Evolutionary conservation across 2,329 filamentous ascomycete species (phyloP), one percentile per base, ranked within the genome.

Genomic region (Pseudocercospora musae): DNA sequence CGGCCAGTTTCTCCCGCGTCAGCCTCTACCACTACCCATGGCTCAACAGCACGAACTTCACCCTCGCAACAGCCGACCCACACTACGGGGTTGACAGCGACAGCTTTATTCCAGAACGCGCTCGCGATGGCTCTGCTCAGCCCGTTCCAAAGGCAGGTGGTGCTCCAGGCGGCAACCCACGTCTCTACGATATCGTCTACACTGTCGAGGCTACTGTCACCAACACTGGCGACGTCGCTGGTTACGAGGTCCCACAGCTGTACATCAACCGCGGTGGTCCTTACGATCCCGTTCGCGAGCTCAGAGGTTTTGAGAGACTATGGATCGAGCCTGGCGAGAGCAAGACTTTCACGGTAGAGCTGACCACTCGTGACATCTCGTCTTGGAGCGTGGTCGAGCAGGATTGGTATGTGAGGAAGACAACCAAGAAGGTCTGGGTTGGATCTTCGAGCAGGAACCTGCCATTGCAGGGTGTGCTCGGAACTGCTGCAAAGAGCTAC

Each of bases 181-280:
- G 77, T 58, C 82, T 92, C 1, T 92, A 85, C 78, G 88, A 91
- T 60, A 78, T 86, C 0, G 69, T 91, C 53, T 91, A 88, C 79
- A 85, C 80, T 13, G 84, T 90, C 20, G 84, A 83, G 1, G 86
- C 85, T 0, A 85, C 83, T 15, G 82, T 94, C 65, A 87, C 82
- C 66, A 85, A 85, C 73, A 82, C 80, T 1, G 83, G 83, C 29
- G 68, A 70, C 4, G 72, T 83, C 37, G 70, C 69, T 8, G 83
- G 82, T 48, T 79, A 82, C 40, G 83, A 85, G 64, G 81, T 85
- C 52, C 78, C 81, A 6, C 83, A 85, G 70, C 69, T 85, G 11
- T 76, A 75, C 62, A 59, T 76, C 18, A 90, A 59, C 27, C 77
- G 76, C 55, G 83, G 65, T 4, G 96, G 70, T 54, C 73, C 84